A percentile compares a stretch with the other conserved stretches of the same genome.
phyloP scores from a whole-genome alignment of 129 eudicot species.

The Oenanthe sinensis region DNA sequence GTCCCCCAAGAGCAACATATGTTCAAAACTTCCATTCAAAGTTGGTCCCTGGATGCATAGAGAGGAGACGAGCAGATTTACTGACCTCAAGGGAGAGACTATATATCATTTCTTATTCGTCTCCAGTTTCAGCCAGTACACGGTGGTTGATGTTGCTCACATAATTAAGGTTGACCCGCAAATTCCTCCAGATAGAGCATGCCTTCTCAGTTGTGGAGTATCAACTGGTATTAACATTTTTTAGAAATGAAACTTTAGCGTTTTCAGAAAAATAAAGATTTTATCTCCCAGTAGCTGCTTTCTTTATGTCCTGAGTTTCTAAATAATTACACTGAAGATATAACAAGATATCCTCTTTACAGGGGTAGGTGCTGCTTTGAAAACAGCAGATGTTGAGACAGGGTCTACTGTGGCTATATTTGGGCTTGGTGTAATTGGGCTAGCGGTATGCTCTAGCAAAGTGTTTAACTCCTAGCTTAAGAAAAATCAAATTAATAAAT shows the following conservation, averaged over 20 bases:
- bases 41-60: conserved; percentile 60
- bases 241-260: neutral
- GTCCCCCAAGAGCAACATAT: conserved; percentile 74
- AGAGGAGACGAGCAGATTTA: conserved; percentile 82
- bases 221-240: conserved; percentile 51
- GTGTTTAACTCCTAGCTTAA: neutral
- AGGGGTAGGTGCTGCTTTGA: conserved; percentile 97
- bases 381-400: conserved; percentile 65
- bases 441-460: conserved; percentile 49
- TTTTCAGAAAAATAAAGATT: neutral
- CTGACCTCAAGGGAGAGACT: conserved; percentile 72
- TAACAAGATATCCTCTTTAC: conserved; percentile 13
- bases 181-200: conserved; percentile 70
- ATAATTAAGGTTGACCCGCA: conserved; percentile 50
- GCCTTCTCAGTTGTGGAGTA: conserved; percentile 87
- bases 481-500: neutral
- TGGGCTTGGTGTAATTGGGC: conserved; percentile 80
- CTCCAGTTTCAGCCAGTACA: conserved; percentile 81
- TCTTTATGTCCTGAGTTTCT: neutral
- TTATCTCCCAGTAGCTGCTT: neutral
- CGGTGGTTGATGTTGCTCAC: conserved; percentile 72
- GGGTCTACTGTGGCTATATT: conserved; percentile 87
- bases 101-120: conserved; percentile 50
- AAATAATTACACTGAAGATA: too few relatives aligned
- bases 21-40: conserved; percentile 53